These are phyloP conservation scores for Fusarium cyanostomum DNA, from an alignment of 2,329 filamentous ascomycete genomes.

Conservation along the genomic window DNA sequence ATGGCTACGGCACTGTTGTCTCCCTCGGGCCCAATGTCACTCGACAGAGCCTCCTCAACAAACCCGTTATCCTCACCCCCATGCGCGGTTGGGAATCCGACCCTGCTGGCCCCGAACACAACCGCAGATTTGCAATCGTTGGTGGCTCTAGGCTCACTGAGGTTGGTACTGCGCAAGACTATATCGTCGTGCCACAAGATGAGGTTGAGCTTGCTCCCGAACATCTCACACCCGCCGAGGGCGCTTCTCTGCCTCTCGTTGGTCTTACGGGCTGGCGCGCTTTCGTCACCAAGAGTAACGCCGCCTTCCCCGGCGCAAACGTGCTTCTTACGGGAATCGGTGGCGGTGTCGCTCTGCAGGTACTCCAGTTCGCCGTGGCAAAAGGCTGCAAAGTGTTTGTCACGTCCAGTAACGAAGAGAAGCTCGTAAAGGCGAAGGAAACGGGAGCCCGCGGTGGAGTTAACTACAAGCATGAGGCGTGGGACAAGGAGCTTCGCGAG, in stretches of 20 bases:
- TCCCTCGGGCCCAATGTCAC: conserved; percentile 63
- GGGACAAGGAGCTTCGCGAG: conserved; percentile 78
- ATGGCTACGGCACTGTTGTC: conserved; percentile 81
- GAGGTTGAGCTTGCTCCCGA: conserved; percentile 81
- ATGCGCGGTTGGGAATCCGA: conserved; percentile 79
- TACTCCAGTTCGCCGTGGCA: conserved; percentile 80
- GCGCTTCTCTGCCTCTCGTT: conserved; percentile 84
- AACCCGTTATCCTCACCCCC: conserved; percentile 82
- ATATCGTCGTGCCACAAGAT: conserved; percentile 70
- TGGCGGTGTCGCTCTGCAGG: conserved; percentile 87
- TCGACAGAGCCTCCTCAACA: conserved; percentile 58
- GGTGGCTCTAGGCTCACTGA: conserved; percentile 71
- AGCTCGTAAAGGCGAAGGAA: conserved; percentile 75
- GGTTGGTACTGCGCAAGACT: conserved; percentile 79
- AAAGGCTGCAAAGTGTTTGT: conserved; percentile 83
- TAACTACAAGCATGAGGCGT: conserved; percentile 78
- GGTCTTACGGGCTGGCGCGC: conserved; percentile 91
- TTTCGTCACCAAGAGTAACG: conserved; percentile 78
- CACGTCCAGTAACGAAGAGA: conserved; percentile 76
- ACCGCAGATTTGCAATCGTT: conserved; percentile 67
- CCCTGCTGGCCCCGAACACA: conserved; percentile 77
- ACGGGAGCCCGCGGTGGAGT: conserved; percentile 87
- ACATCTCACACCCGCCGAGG: conserved; percentile 78
- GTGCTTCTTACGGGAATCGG: conserved; percentile 91
- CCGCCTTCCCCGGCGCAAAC: conserved; percentile 72